Evolutionary conservation across 148 eudicot species (phyloP).

Genomic region (Diospyros lotus): DNA sequence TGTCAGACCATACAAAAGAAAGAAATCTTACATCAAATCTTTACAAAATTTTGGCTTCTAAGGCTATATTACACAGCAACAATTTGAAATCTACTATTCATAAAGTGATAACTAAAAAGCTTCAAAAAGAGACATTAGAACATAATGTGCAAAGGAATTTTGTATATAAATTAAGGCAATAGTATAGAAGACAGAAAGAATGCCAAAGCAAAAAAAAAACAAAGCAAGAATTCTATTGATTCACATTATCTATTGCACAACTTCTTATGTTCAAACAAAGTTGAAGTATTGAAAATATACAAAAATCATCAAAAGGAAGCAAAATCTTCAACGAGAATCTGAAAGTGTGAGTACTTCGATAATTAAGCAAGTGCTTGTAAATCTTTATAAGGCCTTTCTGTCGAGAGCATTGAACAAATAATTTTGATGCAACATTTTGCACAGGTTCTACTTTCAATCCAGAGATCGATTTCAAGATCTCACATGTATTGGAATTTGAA

Average conservation of each 20-base stretch:
- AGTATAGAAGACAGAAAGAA: not conserved
- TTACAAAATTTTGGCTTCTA: not conserved
- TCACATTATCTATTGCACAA: not conserved
- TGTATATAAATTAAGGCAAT: not conserved
- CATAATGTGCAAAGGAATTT: too few relatives aligned
- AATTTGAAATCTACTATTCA: not conserved
- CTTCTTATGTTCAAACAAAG: too few relatives aligned
- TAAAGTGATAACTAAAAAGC: not conserved
- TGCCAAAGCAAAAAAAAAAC: not conserved
- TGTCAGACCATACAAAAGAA: not conserved
- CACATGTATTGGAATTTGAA: conserved; percentile 78
- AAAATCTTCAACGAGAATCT: conserved; percentile 5
- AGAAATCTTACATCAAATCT: not conserved
- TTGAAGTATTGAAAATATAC: too few relatives aligned
- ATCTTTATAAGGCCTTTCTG: conserved; percentile 91
- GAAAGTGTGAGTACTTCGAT: conserved; percentile 54
- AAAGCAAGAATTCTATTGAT: not conserved
- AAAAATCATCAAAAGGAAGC: not conserved
- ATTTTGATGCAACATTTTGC: conserved; percentile 89
- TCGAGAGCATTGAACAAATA: conserved; percentile 98
- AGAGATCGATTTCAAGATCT: conserved; percentile 80
- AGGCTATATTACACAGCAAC: not conserved
- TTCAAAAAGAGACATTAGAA: too few relatives aligned
- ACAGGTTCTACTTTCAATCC: conserved; percentile 90
- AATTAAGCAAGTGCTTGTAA: conserved; percentile 87